phyloP scores from a whole-genome alignment of 2,329 filamentous ascomycete species.

The Ceratocystis albifundus region DNA sequence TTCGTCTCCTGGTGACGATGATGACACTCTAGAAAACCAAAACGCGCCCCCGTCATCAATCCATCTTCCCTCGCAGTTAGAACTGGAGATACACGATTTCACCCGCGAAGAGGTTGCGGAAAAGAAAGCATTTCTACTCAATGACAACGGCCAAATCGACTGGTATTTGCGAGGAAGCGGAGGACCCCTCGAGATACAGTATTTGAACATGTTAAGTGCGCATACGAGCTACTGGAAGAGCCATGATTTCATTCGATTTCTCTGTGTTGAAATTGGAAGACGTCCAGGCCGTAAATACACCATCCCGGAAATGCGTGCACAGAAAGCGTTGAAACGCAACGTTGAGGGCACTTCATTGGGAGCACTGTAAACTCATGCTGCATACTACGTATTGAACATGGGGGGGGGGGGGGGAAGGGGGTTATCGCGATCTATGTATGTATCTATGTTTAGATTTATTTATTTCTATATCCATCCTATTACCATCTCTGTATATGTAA shows the following conservation, averaged over 20 bases:
- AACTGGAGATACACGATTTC: conserved; percentile 93
- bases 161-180: conserved; percentile 74
- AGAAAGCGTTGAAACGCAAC: conserved; percentile 39
- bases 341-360: not conserved
- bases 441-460: not conserved
- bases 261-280: conserved; percentile 79
- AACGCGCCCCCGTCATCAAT: conserved; percentile 27
- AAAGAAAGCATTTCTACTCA: conserved; percentile 73
- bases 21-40: not conserved
- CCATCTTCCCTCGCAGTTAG: conserved; percentile 55
- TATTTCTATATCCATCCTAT: not conserved
- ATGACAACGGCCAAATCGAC: conserved; percentile 94
- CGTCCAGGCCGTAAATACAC: conserved; percentile 52
- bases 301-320: conserved; percentile 46
- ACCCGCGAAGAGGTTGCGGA: conserved; percentile 84
- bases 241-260: conserved; percentile 75
- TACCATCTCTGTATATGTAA: not conserved
- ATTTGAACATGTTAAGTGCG: conserved; percentile 90
- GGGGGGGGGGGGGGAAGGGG: too few relatives aligned
- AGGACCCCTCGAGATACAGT: conserved; percentile 86
- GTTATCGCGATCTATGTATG: not conserved
- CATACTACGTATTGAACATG: not conserved
- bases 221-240: conserved; percentile 91
- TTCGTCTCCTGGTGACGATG: not conserved
- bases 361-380: not conserved